Evolutionary conservation across 192 early-diverging fungal genomes (phyloP), one percentile per base, ranked within the genome.

Genomic region (Coemansia guatemalensis): DNA sequence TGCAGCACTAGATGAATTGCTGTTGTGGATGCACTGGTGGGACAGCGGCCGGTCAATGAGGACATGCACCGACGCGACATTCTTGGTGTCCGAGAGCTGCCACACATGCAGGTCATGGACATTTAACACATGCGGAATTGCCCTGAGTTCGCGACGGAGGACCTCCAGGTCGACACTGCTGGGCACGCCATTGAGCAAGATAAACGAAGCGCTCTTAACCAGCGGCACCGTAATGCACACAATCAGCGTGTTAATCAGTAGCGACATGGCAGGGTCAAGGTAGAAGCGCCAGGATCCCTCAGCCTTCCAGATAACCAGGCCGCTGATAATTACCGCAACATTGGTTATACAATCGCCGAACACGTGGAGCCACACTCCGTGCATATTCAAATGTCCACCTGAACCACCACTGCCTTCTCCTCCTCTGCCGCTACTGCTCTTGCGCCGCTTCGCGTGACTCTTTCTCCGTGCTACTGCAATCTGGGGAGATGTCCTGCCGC

Each of bases 101-200:
- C 94, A 97, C 25, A 97, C 89, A 68, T 97, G 95, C 21, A 97
- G 63, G 60, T 97, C 95, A 63, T 97, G 95, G 48, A 95, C 81
- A 12, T 85, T 89, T 2, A 89, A 35, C 5, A 97, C 85, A 50
- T 84, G 86, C 8, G 81, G 82, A 21, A 89, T 82, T 0, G 84
- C 77, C 55, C 70, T 62, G 48, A 97, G 74, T 26, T 85, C 83
- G n/a, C 54, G 63, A 33, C 85, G 85, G 20, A 97, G 76, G 51
- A 74, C 62, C 2, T 88, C 86, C 48, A 95, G 65, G 23, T 82
- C 67, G 14, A 97, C 76, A 17, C 77, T 75, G 26, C 64, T 66
- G 1, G 95, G 95, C 8, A 89, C 91, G 33, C 86, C 89, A 72
- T 94, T 93, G 33, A 97, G 73, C 27, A 97, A 71, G 57, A 97